phyloP scores from a whole-genome alignment of 768 basidiomycete species.

The Suillus weaverae region DNA sequence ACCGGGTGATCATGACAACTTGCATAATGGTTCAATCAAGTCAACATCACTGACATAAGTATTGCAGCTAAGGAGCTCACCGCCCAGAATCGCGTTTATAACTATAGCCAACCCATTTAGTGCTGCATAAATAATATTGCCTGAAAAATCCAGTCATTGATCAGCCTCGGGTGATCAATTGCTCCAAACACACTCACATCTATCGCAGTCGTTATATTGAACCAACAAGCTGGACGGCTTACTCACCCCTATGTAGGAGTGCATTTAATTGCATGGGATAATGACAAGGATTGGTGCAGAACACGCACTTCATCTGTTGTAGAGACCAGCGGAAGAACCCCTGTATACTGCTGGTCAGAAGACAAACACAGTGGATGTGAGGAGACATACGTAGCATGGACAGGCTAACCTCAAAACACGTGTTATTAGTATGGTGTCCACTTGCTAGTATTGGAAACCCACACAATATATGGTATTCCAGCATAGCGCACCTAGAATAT shows the following conservation, averaged over 20 bases:
- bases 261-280: background rate
- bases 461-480: too few relatives aligned
- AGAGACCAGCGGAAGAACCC: background rate
- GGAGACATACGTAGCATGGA: too few relatives aligned
- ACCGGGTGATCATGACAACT: background rate
- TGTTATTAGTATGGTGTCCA: too few relatives aligned
- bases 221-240: background rate
- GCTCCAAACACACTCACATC: background rate
- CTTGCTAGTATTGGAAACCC: too few relatives aligned
- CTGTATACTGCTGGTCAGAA: too few relatives aligned
- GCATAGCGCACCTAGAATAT: too few relatives aligned
- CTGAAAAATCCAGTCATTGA: background rate
- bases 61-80: background rate
- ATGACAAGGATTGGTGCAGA: background rate
- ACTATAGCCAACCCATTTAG: background rate
- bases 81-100: background rate
- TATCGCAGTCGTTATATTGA: background rate
- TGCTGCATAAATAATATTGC: background rate
- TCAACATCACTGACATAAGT: background rate
- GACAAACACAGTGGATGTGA: too few relatives aligned
- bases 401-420: too few relatives aligned
- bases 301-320: background rate
- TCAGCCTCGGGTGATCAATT: background rate
- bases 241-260: background rate
- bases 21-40: background rate